A percentile compares a stretch with the other conserved stretches of the same genome.
Conservation (phyloP, 1,284 basidiomycete species). For the Boletus semigastroideus region DNA sequence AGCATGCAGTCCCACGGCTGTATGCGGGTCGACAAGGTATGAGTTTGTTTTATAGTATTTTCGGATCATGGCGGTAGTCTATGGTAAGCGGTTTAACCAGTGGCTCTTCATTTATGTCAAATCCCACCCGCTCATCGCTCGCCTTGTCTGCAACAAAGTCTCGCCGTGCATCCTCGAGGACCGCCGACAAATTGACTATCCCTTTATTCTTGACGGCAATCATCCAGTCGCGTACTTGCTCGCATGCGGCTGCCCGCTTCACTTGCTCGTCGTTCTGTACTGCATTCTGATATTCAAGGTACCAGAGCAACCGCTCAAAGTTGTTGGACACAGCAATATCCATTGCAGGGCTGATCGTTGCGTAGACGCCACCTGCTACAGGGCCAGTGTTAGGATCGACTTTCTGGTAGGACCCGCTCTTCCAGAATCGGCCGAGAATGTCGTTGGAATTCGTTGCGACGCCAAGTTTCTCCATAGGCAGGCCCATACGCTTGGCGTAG, state of each 20-base stretch:
- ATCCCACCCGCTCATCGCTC: slow-evolving; percentile 75
- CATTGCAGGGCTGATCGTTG: slow-evolving; percentile 97
- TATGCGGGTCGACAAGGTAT: slow-evolving; percentile 96
- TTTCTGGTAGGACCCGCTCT: slow-evolving; percentile 90
- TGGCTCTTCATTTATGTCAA: not conserved
- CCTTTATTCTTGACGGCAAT: slow-evolving; percentile 78
- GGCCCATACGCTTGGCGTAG: slow-evolving; percentile 93
- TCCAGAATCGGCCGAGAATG: slow-evolving; percentile 95
- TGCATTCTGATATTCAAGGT: slow-evolving; percentile 77
- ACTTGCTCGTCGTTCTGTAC: slow-evolving; percentile 36
- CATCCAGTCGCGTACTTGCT: slow-evolving; percentile 86
- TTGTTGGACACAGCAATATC: slow-evolving; percentile 98
- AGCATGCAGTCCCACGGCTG: slow-evolving; percentile 81
- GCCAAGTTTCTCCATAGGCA: slow-evolving; percentile 83
- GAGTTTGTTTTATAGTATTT: slow-evolving; percentile 52
- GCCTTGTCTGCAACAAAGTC: slow-evolving; percentile 92
- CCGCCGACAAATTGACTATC: slow-evolving; percentile 70
- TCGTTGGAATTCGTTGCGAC: slow-evolving; percentile 98
- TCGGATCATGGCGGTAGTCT: slow-evolving; percentile 86
- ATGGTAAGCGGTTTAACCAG: slow-evolving; percentile 4
- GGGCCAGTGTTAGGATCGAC: slow-evolving; percentile 51
- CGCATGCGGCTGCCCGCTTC: slow-evolving; percentile 50
- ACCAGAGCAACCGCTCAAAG: slow-evolving; percentile 96
- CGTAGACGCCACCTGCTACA: slow-evolving; percentile 72
- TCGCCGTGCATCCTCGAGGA: slow-evolving; percentile 70